Conservation (phyloP, 192 early-diverging fungal species). For the Backusella macrospora region DNA sequence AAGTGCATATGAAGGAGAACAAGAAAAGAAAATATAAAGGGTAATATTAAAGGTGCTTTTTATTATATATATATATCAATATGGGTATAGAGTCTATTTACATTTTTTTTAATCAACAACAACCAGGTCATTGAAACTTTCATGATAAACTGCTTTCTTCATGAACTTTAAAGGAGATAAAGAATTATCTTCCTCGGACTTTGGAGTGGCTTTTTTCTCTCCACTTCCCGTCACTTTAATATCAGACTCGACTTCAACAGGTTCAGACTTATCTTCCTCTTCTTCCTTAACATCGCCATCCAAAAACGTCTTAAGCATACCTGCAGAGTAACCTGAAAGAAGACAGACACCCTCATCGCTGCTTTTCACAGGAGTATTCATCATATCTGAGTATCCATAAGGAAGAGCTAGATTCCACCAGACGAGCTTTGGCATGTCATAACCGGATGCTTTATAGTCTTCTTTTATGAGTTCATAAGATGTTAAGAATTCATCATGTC, state of each 20-base stretch:
- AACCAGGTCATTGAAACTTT: slow-evolving; percentile 17
- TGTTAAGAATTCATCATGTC: slow-evolving; percentile 29
- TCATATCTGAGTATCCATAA: not conserved
- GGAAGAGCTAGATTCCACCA: slow-evolving; percentile 53
- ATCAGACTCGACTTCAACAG: not conserved
- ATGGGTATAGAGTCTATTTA: not conserved
- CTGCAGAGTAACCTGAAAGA: slow-evolving; percentile 49
- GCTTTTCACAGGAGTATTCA: slow-evolving; percentile 35
- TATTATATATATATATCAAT: not conserved
- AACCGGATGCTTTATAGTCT: slow-evolving; percentile 43
- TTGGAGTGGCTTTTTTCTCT: not conserved
- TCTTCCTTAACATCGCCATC: slow-evolving; percentile 30
- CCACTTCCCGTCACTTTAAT: not conserved
- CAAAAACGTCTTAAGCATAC: slow-evolving; percentile 51
- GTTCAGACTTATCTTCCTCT: too few species aligned
- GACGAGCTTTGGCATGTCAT: slow-evolving; percentile 52
- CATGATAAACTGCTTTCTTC: slow-evolving; percentile 31
- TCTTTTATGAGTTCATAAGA: slow-evolving; percentile 38
- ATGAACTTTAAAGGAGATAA: slow-evolving; percentile 30
- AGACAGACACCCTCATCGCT: slow-evolving; percentile 40
- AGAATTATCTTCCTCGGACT: not conserved
- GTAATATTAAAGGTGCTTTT: not conserved
- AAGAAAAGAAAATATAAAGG: too few species aligned
- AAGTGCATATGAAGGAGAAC: too few species aligned
- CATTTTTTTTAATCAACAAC: slow-evolving; percentile 27